These are phyloP conservation scores for Talaromyces verruculosus DNA, from an alignment of 2,329 filamentous ascomycete species.

Conservation along the genomic window DNA sequence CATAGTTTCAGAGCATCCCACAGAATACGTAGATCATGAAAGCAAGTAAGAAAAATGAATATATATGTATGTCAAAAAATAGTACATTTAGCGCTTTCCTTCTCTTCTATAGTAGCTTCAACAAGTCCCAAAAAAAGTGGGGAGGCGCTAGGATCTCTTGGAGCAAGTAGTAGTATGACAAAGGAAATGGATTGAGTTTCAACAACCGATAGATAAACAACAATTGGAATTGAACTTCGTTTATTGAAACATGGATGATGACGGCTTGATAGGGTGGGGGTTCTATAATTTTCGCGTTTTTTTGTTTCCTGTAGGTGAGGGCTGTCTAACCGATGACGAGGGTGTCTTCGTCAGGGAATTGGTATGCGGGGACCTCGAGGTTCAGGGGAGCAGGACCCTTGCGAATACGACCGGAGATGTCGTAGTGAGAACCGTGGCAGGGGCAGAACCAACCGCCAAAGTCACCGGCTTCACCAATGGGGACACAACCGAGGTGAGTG, in stretches of 20 bases:
- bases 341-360: conserved; percentile 85
- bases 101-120: conserved; percentile 5
- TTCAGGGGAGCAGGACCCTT: conserved; percentile 97
- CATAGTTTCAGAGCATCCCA: neutral
- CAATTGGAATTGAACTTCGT: conserved; percentile 11
- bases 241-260: conserved; percentile 18
- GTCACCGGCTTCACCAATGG: conserved; percentile 97
- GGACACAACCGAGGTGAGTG: conserved; percentile 98
- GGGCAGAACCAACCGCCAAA: conserved; percentile 99
- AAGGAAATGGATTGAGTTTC: conserved; percentile 3
- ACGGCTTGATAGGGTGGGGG: neutral
- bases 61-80: conserved; percentile 12
- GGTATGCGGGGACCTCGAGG: conserved; percentile 90
- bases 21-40: neutral
- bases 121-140: neutral
- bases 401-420: conserved; percentile 97
- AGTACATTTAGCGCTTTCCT: conserved; percentile 18
- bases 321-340: conserved; percentile 83
- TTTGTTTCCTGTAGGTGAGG: neutral
- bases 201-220: conserved; percentile 1
- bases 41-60: neutral
- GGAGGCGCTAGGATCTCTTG: conserved; percentile 9
- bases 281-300: conserved; percentile 11
- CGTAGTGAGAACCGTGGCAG: conserved; percentile 99
- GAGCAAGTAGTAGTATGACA: neutral